Base-by-base conservation (phyloP, 228 moss, liverwort and hornwort species). In the Sphagnum magellanicum region DNA sequence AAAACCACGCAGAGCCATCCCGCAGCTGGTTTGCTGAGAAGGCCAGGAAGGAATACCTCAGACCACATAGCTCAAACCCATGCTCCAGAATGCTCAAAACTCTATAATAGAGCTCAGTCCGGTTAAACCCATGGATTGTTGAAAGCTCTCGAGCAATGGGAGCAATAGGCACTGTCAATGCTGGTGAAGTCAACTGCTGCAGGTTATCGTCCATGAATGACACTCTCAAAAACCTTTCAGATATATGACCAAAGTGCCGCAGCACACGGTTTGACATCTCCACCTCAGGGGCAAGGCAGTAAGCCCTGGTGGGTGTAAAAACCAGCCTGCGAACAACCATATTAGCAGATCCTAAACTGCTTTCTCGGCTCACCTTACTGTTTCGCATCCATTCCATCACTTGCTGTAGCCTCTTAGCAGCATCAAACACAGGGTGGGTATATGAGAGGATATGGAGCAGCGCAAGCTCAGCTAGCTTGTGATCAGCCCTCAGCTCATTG, bases 1-100 rank as follows among this genome's bases (percentile, higher is more conserved):
- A 93, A 76, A 98, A 98, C 97, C 97, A 98, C 3, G 93, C 93
- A n/a, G 93, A 98, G 32, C 70, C 47, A 4, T 87, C 84, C 74
- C 97, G 76, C 0, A 93, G 67, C 77, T 98, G 93, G 64, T 78
- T 87, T 6, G 81, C 65, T 53, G 97, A 91, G 64, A 82, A 98
- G 0, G 97, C 93, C 76, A 98, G 73, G 65, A 98, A 91, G 51
- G 74, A 65, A 63, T 91, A 98, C 0, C 71, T 67, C 6, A 90
- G 79, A 16, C 86, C 91, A 68, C 97, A 93, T 0, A 98, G 74
- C 6, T 46, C 5, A 48, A 98, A 93, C 0, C 97, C 91, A 2
- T 69, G 63, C 68, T 65, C 82, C 8, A 93, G 79, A 0, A 86
- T 74, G 4, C 16, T 14, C 4, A 74, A 55, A 16, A 98, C 59